Conservation (phyloP, 257 asterid species). For the Voacanga thouarsii region DNA sequence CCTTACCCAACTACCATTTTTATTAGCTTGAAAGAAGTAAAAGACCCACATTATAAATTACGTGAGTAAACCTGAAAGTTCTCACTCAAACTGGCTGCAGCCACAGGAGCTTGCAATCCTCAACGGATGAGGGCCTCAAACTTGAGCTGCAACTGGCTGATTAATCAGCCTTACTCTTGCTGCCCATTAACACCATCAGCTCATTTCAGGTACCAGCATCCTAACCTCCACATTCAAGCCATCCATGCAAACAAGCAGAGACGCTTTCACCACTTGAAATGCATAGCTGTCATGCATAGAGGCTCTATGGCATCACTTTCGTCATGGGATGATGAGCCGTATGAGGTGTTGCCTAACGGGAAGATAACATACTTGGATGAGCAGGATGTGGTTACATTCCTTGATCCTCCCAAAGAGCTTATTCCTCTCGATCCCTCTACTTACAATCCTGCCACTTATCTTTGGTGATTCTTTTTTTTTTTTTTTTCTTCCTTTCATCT, state of each 20-base stretch:
- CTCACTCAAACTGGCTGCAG: not conserved
- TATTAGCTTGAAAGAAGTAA: too few species aligned
- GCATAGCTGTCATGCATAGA: not conserved
- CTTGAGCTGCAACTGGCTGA: not conserved
- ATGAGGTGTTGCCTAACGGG: conserved; percentile 34
- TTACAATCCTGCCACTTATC: conserved; percentile 74
- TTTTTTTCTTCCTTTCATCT: not conserved
- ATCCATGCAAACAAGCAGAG: not conserved
- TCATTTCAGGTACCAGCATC: not conserved
- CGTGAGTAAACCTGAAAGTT: not conserved
- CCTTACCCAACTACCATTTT: too few species aligned
- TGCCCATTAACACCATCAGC: not conserved
- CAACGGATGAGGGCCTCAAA: not conserved
- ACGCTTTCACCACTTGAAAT: not conserved
- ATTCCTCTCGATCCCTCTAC: conserved; percentile 81
- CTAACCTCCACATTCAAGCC: not conserved
- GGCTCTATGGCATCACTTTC: conserved; percentile 8
- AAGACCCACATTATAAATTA: too few species aligned
- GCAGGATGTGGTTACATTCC: conserved; percentile 64
- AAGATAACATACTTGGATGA: conserved; percentile 48
- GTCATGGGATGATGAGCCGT: conserved; percentile 48
- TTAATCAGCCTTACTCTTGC: not conserved
- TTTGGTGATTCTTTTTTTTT: conserved; percentile 43
- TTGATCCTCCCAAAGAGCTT: conserved; percentile 74
- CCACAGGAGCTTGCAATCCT: not conserved